phyloP scores from a whole-genome alignment of 192 early-diverging fungal genomes.

The Backusella macrospora region DNA sequence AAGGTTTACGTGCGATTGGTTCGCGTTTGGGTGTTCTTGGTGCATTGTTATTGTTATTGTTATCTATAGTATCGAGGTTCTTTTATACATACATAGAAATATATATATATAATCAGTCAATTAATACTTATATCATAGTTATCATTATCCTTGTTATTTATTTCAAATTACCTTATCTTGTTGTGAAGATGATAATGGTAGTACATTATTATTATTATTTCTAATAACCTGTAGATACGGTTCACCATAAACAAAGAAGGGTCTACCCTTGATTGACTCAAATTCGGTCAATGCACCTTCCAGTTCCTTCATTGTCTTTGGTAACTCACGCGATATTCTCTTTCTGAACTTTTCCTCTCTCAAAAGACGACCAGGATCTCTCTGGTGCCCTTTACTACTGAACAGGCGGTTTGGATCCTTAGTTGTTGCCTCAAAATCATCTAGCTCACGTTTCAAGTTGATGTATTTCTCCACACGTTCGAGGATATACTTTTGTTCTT shows the following conservation, averaged over 20 bases:
- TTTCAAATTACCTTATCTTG: neutral
- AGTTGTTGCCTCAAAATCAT: slow-evolving; percentile 44
- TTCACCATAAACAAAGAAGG: slow-evolving; percentile 51
- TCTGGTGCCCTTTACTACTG: slow-evolving; percentile 34
- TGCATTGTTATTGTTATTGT: neutral
- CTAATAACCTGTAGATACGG: slow-evolving; percentile 27
- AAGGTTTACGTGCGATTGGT: neutral
- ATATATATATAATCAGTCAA: neutral
- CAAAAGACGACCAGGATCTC: slow-evolving; percentile 53
- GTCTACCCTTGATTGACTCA: slow-evolving; percentile 38
- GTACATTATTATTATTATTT: neutral
- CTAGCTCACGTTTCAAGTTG: slow-evolving; percentile 41
- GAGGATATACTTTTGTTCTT: slow-evolving; percentile 48
- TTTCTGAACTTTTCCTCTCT: slow-evolving; percentile 56
- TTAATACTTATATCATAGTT: neutral
- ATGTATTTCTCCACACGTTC: slow-evolving; percentile 43
- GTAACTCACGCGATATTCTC: slow-evolving; percentile 46
- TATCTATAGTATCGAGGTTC: no score
- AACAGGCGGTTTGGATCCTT: slow-evolving; percentile 47
- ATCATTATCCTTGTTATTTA: neutral
- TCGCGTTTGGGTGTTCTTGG: slow-evolving; percentile 30
- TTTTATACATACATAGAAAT: no score
- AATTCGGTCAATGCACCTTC: slow-evolving; percentile 43
- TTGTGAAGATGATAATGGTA: neutral
- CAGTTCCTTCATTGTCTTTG: slow-evolving; percentile 41